Evolutionary conservation across 306 rosid species (phyloP).

Genomic region (Medicago lupulina): DNA sequence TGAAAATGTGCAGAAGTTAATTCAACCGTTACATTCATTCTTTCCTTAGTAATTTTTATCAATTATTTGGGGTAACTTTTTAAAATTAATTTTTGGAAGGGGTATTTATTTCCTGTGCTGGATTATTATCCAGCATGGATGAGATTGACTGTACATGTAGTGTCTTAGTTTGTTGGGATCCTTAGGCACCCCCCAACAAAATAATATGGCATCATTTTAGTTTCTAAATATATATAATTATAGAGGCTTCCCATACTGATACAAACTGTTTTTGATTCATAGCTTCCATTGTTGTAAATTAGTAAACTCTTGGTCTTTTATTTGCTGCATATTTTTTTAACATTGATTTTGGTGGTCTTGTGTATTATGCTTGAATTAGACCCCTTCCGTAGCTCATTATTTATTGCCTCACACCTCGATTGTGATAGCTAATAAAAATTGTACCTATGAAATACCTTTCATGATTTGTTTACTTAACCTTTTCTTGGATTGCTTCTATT

Average conservation of each 20-base stretch:
- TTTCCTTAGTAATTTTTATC: slow-evolving; percentile 54
- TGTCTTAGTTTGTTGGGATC: slow-evolving; percentile 61
- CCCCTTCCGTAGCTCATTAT: neutral
- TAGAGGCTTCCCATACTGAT: slow-evolving; percentile 72
- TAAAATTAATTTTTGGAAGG: slow-evolving; percentile 51
- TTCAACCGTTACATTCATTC: slow-evolving; percentile 48
- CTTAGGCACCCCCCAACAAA: slow-evolving; percentile 53
- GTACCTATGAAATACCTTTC: neutral
- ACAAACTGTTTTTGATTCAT: slow-evolving; percentile 66
- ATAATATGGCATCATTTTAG: slow-evolving; percentile 50
- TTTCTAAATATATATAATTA: slow-evolving; percentile 46
- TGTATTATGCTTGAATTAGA: slow-evolving; percentile 17
- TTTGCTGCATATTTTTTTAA: slow-evolving; percentile 35
- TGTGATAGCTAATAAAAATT: slow-evolving; percentile 10
- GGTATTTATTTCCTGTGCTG: slow-evolving; percentile 54
- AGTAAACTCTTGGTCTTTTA: slow-evolving; percentile 43
- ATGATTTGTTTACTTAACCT: neutral
- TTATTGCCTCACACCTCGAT: neutral
- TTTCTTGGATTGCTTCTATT: neutral
- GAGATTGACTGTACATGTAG: slow-evolving; percentile 73
- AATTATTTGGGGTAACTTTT: slow-evolving; percentile 60
- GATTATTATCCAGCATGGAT: slow-evolving; percentile 50
- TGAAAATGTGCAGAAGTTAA: slow-evolving; percentile 71
- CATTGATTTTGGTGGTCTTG: slow-evolving; percentile 37
- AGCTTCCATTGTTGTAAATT: slow-evolving; percentile 63